These are phyloP conservation scores for Mycena belliarum DNA, from an alignment of 768 basidiomycete genomes.

Conservation along the genomic window DNA sequence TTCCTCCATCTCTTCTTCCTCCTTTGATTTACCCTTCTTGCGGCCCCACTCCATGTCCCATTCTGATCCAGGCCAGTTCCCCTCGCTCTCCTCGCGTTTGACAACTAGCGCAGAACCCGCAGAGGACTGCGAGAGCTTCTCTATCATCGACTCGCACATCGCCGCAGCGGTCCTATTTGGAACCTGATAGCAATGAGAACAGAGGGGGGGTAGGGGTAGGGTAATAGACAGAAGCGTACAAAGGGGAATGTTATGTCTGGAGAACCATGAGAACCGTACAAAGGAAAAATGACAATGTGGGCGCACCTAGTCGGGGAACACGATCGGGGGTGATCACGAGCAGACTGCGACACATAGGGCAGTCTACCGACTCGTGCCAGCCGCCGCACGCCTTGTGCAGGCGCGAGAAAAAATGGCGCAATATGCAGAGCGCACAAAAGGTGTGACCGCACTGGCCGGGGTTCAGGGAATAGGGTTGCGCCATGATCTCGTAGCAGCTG, in stretches of 20 bases:
- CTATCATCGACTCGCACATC: constrained; percentile 53
- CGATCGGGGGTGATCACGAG: constrained; percentile 54
- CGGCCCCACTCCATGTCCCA: constrained; percentile 35
- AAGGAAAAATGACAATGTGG: not conserved
- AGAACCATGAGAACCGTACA: not conserved
- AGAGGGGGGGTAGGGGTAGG: too few relatives aligned
- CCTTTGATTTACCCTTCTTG: constrained; percentile 36
- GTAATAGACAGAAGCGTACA: constrained; percentile 17
- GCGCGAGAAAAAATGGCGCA: constrained; percentile 71
- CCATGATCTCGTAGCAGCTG: constrained; percentile 69
- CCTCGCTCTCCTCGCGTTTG: constrained; percentile 44
- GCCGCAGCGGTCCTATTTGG: constrained; percentile 60
- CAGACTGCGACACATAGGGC: constrained; percentile 63
- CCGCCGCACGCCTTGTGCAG: constrained; percentile 61
- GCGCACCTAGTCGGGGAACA: constrained; percentile 42
- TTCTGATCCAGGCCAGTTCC: constrained; percentile 34
- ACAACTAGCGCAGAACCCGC: constrained; percentile 36
- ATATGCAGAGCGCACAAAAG: constrained; percentile 65
- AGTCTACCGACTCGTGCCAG: constrained; percentile 70
- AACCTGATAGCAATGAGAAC: constrained; percentile 20
- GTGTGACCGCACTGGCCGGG: constrained; percentile 65
- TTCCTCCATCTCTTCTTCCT: constrained; percentile 34
- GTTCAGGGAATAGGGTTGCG: constrained; percentile 57
- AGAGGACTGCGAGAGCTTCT: constrained; percentile 42
- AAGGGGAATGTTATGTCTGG: constrained; percentile 59